Evolutionary conservation across 1,284 basidiomycete species (phyloP).

Genomic region (Puccinia polysora): DNA sequence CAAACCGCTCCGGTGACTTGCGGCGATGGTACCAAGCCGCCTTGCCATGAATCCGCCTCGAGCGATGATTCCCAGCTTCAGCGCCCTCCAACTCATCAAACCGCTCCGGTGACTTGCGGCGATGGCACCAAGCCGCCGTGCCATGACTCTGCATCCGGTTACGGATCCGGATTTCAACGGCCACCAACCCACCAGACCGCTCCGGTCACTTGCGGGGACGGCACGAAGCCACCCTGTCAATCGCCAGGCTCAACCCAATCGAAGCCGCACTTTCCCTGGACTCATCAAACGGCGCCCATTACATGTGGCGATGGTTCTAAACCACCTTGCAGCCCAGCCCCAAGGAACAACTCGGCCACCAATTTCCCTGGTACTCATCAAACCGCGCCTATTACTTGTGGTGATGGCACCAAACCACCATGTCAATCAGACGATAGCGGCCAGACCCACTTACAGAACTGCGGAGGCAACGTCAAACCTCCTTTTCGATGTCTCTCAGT

Average conservation of each 20-base stretch:
- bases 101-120: background rate
- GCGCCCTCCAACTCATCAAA: background rate
- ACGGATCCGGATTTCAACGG: background rate
- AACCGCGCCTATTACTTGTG: slow-evolving; percentile 13
- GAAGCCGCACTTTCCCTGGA: background rate
- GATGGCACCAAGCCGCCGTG: slow-evolving; percentile 9
- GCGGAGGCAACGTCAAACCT: background rate
- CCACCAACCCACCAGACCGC: background rate
- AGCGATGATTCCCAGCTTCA: background rate
- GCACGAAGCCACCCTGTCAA: background rate
- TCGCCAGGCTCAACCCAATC: no score
- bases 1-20: background rate
- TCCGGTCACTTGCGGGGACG: slow-evolving; percentile 14
- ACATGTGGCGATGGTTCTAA: slow-evolving; percentile 12
- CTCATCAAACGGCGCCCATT: slow-evolving; percentile 26
- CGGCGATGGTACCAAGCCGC: slow-evolving; percentile 2
- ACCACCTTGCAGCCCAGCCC: slow-evolving; percentile 1
- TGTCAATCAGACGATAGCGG: background rate
- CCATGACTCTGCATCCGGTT: background rate
- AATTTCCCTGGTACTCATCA: slow-evolving; percentile 20
- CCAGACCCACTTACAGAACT: background rate
- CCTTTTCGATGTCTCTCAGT: background rate
- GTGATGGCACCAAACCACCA: slow-evolving; percentile 18
- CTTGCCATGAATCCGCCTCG: no score
- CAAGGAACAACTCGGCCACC: background rate